Percentiles rank a stretch among this genome's conserved stretches.
These are phyloP conservation scores for Falciphora oryzae DNA, from an alignment of 2,329 filamentous ascomycete species.

Conservation along the genomic window DNA sequence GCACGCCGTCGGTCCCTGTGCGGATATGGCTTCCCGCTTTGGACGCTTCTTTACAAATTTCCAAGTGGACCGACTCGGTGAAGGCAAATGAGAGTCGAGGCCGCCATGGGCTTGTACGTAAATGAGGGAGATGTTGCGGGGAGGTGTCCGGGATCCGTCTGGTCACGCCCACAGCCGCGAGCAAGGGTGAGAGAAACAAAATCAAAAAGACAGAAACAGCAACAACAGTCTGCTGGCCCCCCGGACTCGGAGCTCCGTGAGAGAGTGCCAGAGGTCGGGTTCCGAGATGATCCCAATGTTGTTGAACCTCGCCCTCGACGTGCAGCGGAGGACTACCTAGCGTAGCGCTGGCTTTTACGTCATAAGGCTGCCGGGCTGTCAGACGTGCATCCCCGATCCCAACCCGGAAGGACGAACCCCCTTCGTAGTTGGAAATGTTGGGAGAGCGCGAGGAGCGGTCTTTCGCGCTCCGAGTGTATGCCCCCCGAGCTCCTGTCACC, in stretches of 20 bases:
- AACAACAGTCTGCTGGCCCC: background rate
- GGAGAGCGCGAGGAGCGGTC: too few species aligned
- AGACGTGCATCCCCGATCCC: background rate
- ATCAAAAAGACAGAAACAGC: background rate
- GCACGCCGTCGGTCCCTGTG: too few species aligned
- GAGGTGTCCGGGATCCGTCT: background rate
- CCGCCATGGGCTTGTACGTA: background rate
- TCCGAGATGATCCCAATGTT: background rate
- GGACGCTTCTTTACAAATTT: background rate
- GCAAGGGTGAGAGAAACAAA: background rate
- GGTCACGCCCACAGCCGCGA: background rate
- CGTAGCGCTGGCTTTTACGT: background rate
- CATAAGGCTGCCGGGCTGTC: background rate
- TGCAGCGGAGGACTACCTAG: background rate
- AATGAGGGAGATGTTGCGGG: background rate
- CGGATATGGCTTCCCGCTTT: too few species aligned
- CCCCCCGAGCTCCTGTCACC: background rate
- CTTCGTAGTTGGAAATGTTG: background rate
- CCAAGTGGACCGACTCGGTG: background rate
- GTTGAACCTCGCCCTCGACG: background rate
- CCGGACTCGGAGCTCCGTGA: background rate
- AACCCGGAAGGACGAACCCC: background rate
- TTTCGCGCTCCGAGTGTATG: background rate
- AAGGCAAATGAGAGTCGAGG: background rate
- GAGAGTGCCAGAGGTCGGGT: background rate